These are phyloP conservation scores for Sporothrix variecibatus DNA, from an alignment of 2,329 filamentous ascomycete species.

Conservation along the genomic window DNA sequence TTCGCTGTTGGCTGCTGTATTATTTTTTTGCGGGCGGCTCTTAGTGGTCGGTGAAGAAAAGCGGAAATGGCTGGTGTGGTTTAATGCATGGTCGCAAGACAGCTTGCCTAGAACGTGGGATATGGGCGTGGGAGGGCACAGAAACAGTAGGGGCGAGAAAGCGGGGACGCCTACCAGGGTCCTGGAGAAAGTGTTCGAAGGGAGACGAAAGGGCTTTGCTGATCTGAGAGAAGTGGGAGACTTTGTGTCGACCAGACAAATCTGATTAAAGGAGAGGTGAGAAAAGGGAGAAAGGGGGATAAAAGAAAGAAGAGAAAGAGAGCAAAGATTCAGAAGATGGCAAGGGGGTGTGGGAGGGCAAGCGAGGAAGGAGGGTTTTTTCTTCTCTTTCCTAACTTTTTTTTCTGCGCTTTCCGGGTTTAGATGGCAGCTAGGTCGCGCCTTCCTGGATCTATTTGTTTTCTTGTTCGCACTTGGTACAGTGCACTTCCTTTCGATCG, in stretches of 20 bases:
- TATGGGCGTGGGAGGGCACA: not conserved
- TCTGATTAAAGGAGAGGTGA: conserved; percentile 5
- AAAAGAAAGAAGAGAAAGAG: no score
- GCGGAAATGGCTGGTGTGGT: conserved; percentile 20
- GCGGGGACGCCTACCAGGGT: not conserved
- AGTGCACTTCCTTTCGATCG: conserved; percentile 8
- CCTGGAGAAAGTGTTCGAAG: not conserved
- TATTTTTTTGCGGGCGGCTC: conserved; percentile 3
- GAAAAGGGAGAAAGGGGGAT: not conserved
- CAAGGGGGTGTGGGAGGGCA: not conserved
- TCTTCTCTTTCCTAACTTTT: not conserved
- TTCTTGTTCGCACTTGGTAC: not conserved
- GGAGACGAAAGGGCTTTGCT: not conserved
- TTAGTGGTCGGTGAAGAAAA: conserved; percentile 26
- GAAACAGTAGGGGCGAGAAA: not conserved
- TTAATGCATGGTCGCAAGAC: conserved; percentile 20
- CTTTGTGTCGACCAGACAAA: not conserved
- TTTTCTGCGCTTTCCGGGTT: not conserved
- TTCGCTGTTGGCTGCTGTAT: not conserved
- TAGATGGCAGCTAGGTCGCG: conserved; percentile 12
- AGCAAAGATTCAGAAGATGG: not conserved
- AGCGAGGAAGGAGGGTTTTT: not conserved
- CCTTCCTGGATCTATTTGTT: conserved; percentile 4
- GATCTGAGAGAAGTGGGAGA: not conserved
- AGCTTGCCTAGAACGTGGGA: conserved; percentile 20